Percentiles rank a stretch among this genome's conserved stretches.
Evolutionary conservation across 108 stramenopile genomes (phyloP).

Genomic region (Phaeodactylum tricornutum): DNA sequence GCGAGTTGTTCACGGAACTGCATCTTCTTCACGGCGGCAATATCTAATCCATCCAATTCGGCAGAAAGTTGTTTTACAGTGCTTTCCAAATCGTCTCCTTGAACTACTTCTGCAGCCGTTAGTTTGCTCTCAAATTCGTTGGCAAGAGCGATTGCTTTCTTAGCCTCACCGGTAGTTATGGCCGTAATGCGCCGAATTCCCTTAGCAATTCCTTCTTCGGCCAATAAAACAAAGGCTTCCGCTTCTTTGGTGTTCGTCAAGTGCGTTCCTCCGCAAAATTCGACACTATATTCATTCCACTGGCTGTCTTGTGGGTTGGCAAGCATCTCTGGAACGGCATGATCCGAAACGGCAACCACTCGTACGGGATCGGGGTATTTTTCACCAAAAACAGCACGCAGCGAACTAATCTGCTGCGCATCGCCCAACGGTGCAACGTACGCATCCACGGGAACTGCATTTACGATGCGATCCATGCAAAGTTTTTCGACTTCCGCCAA

Average conservation of each 20-base stretch:
- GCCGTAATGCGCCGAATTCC: conserved; percentile 94
- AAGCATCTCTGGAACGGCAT: conserved; percentile 68
- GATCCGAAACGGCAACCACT: conserved; percentile 84
- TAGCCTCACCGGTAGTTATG: conserved; percentile 84
- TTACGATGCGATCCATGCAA: conserved; percentile 43
- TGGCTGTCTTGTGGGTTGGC: conserved; percentile 76
- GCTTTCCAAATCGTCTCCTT: conserved; percentile 62
- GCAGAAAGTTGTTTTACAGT: conserved; percentile 56
- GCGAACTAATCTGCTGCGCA: conserved; percentile 80
- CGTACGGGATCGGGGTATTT: conserved; percentile 99
- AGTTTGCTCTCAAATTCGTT: conserved; percentile 58
- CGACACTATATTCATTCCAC: conserved; percentile 91
- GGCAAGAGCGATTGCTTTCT: conserved; percentile 66
- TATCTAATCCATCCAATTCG: conserved; percentile 50
- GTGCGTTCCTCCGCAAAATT: conserved; percentile 99
- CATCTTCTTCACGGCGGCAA: conserved; percentile 76
- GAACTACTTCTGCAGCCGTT: conserved; percentile 48
- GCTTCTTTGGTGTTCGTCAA: conserved; percentile 93
- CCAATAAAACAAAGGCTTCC: conserved; percentile 84
- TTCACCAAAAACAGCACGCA: conserved; percentile 98
- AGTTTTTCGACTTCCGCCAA: conserved; percentile 67
- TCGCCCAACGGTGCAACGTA: conserved; percentile 75
- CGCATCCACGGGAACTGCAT: conserved; percentile 63
- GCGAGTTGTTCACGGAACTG: conserved; percentile 50
- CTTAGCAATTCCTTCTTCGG: conserved; percentile 96